Conservation (phyloP, 768 basidiomycete species). For the Kwoniella bestiolae region DNA sequence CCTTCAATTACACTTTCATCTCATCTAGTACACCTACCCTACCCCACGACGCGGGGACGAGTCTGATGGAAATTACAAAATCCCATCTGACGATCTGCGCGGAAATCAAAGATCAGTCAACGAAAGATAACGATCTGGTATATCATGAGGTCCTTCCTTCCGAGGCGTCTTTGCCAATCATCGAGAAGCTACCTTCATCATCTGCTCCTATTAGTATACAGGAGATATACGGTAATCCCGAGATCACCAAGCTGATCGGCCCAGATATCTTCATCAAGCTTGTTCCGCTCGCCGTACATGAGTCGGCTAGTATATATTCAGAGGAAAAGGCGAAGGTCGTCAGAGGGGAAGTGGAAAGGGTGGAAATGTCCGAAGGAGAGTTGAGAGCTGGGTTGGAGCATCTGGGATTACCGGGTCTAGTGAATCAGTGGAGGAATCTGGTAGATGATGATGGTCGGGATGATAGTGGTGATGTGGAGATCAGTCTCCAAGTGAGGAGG, state of each 20-base stretch:
- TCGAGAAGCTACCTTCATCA: conserved; percentile 82
- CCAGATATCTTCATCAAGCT: conserved; percentile 84
- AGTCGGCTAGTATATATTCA: conserved; percentile 93
- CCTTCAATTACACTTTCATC: conserved; percentile 73
- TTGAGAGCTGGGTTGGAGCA: conserved; percentile 77
- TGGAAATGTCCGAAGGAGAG: conserved; percentile 81
- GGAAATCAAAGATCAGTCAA: conserved; percentile 74
- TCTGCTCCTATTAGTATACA: conserved; percentile 78
- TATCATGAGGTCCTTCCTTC: conserved; percentile 89
- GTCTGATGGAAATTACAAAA: conserved; percentile 81
- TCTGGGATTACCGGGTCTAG: conserved; percentile 74
- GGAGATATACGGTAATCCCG: conserved; percentile 85
- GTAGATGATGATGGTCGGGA: conserved; percentile 66
- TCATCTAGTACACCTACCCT: conserved; percentile 65
- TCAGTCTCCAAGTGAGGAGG: conserved; percentile 56
- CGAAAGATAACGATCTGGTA: conserved; percentile 93
- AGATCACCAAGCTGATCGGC: conserved; percentile 93
- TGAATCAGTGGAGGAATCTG: conserved; percentile 38
- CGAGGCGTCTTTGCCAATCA: conserved; percentile 72
- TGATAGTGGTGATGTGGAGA: conserved; percentile 66
- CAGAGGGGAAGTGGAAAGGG: conserved; percentile 82
- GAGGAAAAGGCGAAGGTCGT: conserved; percentile 98
- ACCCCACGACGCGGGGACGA: conserved; percentile 79
- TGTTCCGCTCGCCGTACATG: conserved; percentile 90
- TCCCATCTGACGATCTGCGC: conserved; percentile 75